These are phyloP conservation scores for Dentipellis fragilis DNA, from an alignment of 768 basidiomycete genomes.

Conservation along the genomic window DNA sequence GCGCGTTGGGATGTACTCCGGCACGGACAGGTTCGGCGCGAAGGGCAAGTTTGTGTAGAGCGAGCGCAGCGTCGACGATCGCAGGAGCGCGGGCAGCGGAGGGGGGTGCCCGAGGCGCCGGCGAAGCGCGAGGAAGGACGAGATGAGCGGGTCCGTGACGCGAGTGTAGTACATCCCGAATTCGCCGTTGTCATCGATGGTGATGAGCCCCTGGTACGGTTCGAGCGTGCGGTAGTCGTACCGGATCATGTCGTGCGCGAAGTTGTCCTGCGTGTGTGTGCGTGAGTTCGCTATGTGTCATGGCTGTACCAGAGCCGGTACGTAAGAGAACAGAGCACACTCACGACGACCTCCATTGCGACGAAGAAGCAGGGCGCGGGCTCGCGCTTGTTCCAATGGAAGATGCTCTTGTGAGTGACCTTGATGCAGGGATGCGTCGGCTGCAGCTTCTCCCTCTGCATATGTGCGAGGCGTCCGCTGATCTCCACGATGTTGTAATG, in stretches of 20 bases:
- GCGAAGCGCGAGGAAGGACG: conserved; percentile 66
- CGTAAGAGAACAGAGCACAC: conserved; percentile 30
- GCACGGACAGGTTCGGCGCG: conserved; percentile 76
- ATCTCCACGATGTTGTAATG: conserved; percentile 95
- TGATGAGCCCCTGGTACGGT: conserved; percentile 78
- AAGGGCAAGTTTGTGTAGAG: conserved; percentile 72
- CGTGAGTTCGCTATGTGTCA: background rate
- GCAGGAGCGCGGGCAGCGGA: conserved; percentile 46
- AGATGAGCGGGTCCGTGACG: conserved; percentile 77
- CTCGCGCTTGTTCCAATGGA: conserved; percentile 71
- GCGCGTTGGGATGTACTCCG: conserved; percentile 91
- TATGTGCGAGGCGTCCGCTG: conserved; percentile 60
- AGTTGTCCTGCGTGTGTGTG: conserved; percentile 66
- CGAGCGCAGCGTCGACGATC: conserved; percentile 48
- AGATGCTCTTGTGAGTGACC: conserved; percentile 71
- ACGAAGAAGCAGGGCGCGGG: conserved; percentile 85
- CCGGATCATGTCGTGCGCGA: conserved; percentile 90
- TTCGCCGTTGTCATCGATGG: conserved; percentile 71
- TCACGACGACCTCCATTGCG: conserved; percentile 89
- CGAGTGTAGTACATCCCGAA: conserved; percentile 77
- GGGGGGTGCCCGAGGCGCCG: conserved; percentile 45
- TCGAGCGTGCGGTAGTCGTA: conserved; percentile 73
- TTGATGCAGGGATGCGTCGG: conserved; percentile 56
- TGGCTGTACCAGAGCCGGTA: background rate
- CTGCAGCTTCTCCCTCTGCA: conserved; percentile 61